Percentiles rank a stretch among this genome's conserved stretches.
These are phyloP conservation scores for Aristolochia californica DNA, from an alignment of 164 flowering plant genomes.

Conservation along the genomic window DNA sequence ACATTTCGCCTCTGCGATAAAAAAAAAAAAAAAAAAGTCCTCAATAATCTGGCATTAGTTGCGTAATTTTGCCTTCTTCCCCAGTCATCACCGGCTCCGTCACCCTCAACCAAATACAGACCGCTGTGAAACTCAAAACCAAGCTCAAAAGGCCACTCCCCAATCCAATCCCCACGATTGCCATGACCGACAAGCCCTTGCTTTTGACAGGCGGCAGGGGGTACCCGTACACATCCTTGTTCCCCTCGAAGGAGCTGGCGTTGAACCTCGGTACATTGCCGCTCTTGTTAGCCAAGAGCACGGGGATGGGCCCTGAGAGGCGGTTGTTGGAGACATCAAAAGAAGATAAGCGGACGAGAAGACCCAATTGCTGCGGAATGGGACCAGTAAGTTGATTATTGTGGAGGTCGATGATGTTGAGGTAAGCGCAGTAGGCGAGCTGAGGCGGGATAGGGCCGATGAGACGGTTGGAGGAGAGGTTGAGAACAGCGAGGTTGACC, in stretches of 20 bases:
- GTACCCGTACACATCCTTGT: conserved; percentile 75
- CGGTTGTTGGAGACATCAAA: conserved; percentile 70
- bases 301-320: conserved; percentile 58
- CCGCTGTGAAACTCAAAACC: conserved; percentile 77
- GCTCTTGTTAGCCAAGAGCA: conserved; percentile 45
- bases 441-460: conserved; percentile 60
- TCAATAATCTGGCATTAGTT: conserved; percentile 87
- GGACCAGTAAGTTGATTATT: conserved; percentile 52
- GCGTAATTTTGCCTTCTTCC: conserved; percentile 67
- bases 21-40: neutral
- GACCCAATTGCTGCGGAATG: conserved; percentile 66
- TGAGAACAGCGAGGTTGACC: conserved; percentile 84
- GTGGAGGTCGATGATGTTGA: conserved; percentile 87
- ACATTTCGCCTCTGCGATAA: neutral
- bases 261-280: conserved; percentile 62
- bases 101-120: conserved; percentile 81
- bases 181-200: conserved; percentile 53
- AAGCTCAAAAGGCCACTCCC: conserved; percentile 88
- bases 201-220: conserved; percentile 49
- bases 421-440: conserved; percentile 66
- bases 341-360: conserved; percentile 51
- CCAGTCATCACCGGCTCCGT: conserved; percentile 51
- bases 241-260: conserved; percentile 60
- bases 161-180: conserved; percentile 85
- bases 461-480: conserved; percentile 68